Conservation (phyloP, 768 basidiomycete species). For the Leccinum variicolor region DNA sequence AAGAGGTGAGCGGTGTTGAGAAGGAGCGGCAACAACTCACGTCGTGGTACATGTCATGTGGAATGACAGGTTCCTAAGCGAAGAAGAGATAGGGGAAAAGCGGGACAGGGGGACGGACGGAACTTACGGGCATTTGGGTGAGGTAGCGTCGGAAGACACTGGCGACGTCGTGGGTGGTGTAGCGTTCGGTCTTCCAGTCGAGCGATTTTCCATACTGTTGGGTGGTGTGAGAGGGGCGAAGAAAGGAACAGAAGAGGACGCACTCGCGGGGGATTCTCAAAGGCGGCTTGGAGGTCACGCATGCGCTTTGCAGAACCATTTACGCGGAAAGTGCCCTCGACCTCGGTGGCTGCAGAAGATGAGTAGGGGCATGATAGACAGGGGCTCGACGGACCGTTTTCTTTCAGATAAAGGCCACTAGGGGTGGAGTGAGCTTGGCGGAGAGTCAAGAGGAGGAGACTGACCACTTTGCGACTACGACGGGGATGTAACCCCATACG, state of each 20-base stretch:
- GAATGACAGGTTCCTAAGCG: slow-evolving; percentile 88
- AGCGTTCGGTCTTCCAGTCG: slow-evolving; percentile 83
- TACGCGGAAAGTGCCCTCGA: slow-evolving; percentile 91
- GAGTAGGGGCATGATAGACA: not conserved
- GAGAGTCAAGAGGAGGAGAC: slow-evolving; percentile 20
- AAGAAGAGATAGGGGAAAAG: slow-evolving; percentile 6
- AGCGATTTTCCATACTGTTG: slow-evolving; percentile 87
- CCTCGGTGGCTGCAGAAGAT: slow-evolving; percentile 66
- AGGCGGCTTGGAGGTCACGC: slow-evolving; percentile 89
- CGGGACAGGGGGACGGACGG: slow-evolving; percentile 1
- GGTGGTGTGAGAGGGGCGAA: slow-evolving; percentile 4
- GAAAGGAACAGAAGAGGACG: slow-evolving; percentile 14
- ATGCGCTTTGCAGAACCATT: slow-evolving; percentile 95
- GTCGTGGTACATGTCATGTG: slow-evolving; percentile 81
- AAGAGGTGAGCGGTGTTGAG: slow-evolving; percentile 7
- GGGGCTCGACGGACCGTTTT: slow-evolving; percentile 59
- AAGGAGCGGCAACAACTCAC: slow-evolving; percentile 45
- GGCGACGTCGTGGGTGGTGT: slow-evolving; percentile 95
- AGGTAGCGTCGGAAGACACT: slow-evolving; percentile 95
- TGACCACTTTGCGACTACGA: slow-evolving; percentile 96
- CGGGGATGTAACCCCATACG: slow-evolving; percentile 93
- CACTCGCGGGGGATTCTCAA: slow-evolving; percentile 87
- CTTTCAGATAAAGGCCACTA: slow-evolving; percentile 92
- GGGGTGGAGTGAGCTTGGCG: slow-evolving; percentile 3
- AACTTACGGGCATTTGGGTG: slow-evolving; percentile 91